Conservation (phyloP, 1,284 basidiomycete genomes). For the Malassezia dermatis region DNA sequence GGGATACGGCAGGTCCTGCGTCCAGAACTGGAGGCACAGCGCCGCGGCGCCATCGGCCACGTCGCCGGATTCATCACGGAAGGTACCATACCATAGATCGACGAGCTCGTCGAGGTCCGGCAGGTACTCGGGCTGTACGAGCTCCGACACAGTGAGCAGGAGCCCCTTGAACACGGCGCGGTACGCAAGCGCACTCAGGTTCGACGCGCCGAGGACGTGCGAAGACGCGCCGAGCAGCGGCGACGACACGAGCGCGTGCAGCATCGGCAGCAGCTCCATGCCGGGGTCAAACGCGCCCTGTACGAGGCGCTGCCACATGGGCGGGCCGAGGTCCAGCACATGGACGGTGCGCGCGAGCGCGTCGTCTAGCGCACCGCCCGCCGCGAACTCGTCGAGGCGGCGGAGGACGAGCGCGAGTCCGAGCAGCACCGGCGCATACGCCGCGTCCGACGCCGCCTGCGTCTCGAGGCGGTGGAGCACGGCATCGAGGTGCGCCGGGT, state of each 20-base stretch:
- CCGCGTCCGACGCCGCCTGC: slow-evolving; percentile 52
- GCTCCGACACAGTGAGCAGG: slow-evolving; percentile 59
- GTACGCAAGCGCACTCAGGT: slow-evolving; percentile 66
- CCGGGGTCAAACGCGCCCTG: slow-evolving; percentile 45
- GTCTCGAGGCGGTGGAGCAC: slow-evolving; percentile 56
- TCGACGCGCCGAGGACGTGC: slow-evolving; percentile 16
- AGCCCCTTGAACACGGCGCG: slow-evolving; percentile 69
- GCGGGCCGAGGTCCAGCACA: slow-evolving; percentile 31
- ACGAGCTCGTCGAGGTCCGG: slow-evolving; percentile 58
- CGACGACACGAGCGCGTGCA: slow-evolving; percentile 37
- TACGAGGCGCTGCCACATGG: slow-evolving; percentile 46
- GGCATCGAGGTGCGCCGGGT: slow-evolving; percentile 20
- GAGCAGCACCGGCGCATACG: slow-evolving; percentile 61
- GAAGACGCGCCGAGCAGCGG: slow-evolving; percentile 33
- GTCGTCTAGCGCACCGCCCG: background rate
- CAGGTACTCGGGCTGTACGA: slow-evolving; percentile 58
- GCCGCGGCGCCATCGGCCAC: slow-evolving; percentile 56
- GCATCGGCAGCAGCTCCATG: slow-evolving; percentile 34
- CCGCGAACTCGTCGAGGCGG: slow-evolving; percentile 32
- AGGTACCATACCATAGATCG: slow-evolving; percentile 58
- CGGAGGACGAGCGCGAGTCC: slow-evolving; percentile 66
- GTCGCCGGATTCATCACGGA: slow-evolving; percentile 20
- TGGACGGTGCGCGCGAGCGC: slow-evolving; percentile 20
- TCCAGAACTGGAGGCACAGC: slow-evolving; percentile 70
- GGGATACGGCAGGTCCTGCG: slow-evolving; percentile 58